These are phyloP conservation scores for Leucosporidium scottii DNA, from an alignment of 768 basidiomycete species.

Conservation along the genomic window DNA sequence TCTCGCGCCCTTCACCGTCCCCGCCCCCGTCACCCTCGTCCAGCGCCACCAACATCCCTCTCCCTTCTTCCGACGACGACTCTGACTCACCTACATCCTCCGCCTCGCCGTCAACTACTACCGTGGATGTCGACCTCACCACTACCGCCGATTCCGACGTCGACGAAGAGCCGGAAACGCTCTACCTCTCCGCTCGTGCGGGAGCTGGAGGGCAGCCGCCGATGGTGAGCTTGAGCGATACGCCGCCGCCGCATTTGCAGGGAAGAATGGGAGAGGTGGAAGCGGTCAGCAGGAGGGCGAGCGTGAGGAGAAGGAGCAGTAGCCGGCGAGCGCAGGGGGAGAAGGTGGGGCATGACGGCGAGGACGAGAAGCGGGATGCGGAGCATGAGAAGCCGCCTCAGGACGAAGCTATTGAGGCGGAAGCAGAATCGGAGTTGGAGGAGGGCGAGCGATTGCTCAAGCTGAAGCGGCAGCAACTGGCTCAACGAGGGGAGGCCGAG, in stretches of 20 bases:
- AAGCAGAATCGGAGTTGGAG: background rate
- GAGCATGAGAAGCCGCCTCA: no score
- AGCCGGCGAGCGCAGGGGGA: background rate
- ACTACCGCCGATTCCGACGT: background rate
- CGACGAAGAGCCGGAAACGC: background rate
- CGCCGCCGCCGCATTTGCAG: background rate
- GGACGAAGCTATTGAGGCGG: no score
- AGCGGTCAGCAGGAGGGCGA: background rate
- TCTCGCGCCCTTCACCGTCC: background rate
- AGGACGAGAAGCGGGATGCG: no score
- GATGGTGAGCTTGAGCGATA: background rate
- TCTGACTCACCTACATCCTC: background rate
- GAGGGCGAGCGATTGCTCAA: no score
- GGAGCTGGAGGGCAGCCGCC: background rate
- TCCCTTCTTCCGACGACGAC: background rate
- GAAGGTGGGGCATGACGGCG: no score
- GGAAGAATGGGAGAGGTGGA: background rate
- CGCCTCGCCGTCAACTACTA: background rate
- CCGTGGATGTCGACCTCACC: no score
- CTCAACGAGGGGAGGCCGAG: no score
- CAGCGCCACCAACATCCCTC: background rate
- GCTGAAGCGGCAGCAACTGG: no score
- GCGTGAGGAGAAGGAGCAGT: background rate
- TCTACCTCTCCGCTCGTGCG: conserved; percentile 1
- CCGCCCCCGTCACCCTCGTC: background rate